Evolutionary conservation across 768 basidiomycete genomes (phyloP), one percentile per base, ranked within the genome.

Genomic region (Boletus edulis): DNA sequence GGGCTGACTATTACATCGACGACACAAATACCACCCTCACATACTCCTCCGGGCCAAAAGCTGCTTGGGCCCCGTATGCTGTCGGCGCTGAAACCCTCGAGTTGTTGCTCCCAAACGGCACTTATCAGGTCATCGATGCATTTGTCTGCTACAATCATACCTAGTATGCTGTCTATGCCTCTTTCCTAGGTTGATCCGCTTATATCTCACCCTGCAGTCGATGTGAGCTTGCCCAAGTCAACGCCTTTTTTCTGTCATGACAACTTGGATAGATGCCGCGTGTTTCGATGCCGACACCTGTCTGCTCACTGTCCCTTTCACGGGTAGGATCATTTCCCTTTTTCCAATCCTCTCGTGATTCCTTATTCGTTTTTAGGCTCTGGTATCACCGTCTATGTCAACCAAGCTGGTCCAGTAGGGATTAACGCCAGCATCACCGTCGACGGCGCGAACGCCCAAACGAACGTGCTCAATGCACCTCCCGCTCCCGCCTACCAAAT

Each of bases 91-190:
- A 20, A 51, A 58, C 54, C 3, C 60, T 67, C 24, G 32, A 58
- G 11, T 29, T 64, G 15, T 27, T 56, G 18, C 56, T 67, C 29
- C 64, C 62, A 27, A 67, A 66, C 14, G 31, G 24, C 37, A 66
- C 65, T 0, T 60, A 63, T 45, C 56, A 57, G 31, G 48, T 40
- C 4, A 57, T 67, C 18, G 62, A 67, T 54, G 46, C 64, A 3
- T 66, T 43, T 31, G 56, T 61, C 39, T 67, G 65, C 52, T 66
- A 51, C 29, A 66, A 67, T 24, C 58, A 66, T n/a, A 63, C 64
- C 51, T 67, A 62, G 65, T 67, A 58, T 22, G 58, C 40, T 5
- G 3, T 41, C 31, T 42, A 12, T 10, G 17, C 37, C 20, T 37
- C 22, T 24, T 39, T 20, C n/a, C 13, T 9, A 18, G n/a, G 46